Conservation (phyloP, 192 early-diverging fungal species). For the Haplosporangium gracile region DNA sequence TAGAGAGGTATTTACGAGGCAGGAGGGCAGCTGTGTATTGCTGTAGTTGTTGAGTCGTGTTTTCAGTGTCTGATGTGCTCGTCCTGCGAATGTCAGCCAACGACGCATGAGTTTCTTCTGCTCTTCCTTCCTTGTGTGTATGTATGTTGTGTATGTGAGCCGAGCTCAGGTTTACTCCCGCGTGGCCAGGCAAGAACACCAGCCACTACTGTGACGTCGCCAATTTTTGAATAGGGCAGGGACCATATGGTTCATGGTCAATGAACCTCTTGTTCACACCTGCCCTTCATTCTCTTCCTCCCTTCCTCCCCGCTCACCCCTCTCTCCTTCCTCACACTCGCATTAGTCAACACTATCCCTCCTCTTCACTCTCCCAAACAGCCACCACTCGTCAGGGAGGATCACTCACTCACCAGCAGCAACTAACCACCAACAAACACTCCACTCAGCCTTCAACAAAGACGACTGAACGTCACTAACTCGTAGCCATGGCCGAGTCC, state of each 20-base stretch:
- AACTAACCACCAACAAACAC: neutral
- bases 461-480: neutral
- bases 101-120: conserved; percentile 8
- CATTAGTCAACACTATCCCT: neutral
- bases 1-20: neutral
- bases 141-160: neutral
- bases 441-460: neutral
- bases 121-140: neutral
- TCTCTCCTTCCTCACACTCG: neutral
- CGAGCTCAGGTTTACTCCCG: neutral
- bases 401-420: neutral
- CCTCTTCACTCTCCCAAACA: neutral
- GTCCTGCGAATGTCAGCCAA: conserved; percentile 21
- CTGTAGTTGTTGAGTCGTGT: neutral
- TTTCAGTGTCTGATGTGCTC: conserved; percentile 5
- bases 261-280: neutral
- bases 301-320: neutral
- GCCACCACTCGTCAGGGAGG: neutral
- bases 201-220: neutral
- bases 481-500: conserved; percentile 62
- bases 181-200: neutral
- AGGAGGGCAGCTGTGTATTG: neutral
- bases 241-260: neutral
- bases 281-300: conserved; percentile 1
- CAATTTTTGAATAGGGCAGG: neutral